Evolutionary conservation across 129 eudicot species (phyloP).

Genomic region (Lactuca saligna): DNA sequence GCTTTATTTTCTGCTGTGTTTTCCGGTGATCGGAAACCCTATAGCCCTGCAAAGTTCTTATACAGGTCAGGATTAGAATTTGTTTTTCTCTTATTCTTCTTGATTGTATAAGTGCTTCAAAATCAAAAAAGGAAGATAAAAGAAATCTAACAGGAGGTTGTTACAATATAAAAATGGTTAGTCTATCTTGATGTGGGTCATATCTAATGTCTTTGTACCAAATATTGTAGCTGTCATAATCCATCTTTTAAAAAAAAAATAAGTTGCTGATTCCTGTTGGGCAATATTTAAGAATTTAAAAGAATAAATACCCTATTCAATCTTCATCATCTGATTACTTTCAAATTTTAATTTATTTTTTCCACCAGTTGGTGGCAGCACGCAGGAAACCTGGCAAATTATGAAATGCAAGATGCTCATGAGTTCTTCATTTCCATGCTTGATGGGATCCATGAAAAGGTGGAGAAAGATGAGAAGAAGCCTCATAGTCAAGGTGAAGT

Average conservation of each 20-base stretch:
- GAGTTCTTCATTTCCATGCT: slow-evolving; percentile 93
- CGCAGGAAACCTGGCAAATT: slow-evolving; percentile 86
- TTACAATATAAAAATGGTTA: slow-evolving; percentile 21
- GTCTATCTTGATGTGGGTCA: slow-evolving; percentile 40
- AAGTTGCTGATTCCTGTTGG: slow-evolving; percentile 6
- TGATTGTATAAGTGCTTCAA: neutral
- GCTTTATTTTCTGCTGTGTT: slow-evolving; percentile 67
- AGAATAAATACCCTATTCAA: neutral
- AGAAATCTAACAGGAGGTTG: slow-evolving; percentile 14
- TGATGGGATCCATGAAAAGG: slow-evolving; percentile 83
- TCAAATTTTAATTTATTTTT: slow-evolving; percentile 19
- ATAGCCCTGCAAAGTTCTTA: slow-evolving; percentile 82
- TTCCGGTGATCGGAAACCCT: slow-evolving; percentile 69
- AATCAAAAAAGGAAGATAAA: neutral
- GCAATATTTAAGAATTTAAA: slow-evolving; percentile 16
- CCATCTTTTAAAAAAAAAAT: neutral
- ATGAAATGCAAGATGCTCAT: slow-evolving; percentile 98
- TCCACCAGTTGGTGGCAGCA: slow-evolving; percentile 93
- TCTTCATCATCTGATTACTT: neutral
- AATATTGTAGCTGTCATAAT: slow-evolving; percentile 29
- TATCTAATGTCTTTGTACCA: slow-evolving; percentile 17
- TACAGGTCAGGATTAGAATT: slow-evolving; percentile 53
- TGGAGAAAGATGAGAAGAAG: slow-evolving; percentile 64
- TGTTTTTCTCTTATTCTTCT: slow-evolving; percentile 5
- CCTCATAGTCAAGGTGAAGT: slow-evolving; percentile 63